phyloP scores from a whole-genome alignment of 2,329 filamentous ascomycete genomes.

The Ophiostoma sp. region DNA sequence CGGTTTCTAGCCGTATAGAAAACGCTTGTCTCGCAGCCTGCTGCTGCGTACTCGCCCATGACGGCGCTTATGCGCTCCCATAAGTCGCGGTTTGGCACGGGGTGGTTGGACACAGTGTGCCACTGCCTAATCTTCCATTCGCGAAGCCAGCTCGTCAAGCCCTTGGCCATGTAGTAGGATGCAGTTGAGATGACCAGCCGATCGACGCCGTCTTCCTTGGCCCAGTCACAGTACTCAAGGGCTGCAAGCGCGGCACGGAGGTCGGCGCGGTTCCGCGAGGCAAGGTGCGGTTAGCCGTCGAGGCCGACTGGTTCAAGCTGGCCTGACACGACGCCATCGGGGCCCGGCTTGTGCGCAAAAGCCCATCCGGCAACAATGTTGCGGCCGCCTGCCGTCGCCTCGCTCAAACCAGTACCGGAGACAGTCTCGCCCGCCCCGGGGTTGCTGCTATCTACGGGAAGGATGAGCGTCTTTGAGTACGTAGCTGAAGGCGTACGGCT shows the following conservation, averaged over 20 bases:
- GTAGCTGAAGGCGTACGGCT: background rate
- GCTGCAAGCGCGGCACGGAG: background rate
- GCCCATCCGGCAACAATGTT: background rate
- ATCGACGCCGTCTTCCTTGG: conserved; percentile 1
- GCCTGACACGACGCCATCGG: background rate
- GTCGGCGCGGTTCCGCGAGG: background rate
- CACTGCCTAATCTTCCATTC: conserved; percentile 8
- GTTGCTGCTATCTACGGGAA: background rate
- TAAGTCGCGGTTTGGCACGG: conserved; percentile 10
- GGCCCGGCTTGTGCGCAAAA: conserved; percentile 3
- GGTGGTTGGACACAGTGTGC: background rate
- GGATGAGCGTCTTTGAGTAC: background rate
- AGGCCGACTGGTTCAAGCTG: background rate
- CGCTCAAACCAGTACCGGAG: background rate
- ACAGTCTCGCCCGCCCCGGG: background rate
- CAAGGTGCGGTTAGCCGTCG: background rate
- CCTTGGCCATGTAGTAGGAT: background rate
- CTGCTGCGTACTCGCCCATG: conserved; percentile 4
- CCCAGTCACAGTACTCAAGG: background rate
- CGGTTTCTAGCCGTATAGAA: background rate
- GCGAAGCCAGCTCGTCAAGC: conserved; percentile 6
- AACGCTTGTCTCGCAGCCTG: conserved; percentile 18
- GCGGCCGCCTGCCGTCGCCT: background rate
- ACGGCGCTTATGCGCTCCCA: conserved; percentile 6
- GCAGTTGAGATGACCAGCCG: conserved; percentile 4